These are phyloP conservation scores for Chlamydomonas reinhardtii DNA, from an alignment of 163 green algal species.

Conservation along the genomic window DNA sequence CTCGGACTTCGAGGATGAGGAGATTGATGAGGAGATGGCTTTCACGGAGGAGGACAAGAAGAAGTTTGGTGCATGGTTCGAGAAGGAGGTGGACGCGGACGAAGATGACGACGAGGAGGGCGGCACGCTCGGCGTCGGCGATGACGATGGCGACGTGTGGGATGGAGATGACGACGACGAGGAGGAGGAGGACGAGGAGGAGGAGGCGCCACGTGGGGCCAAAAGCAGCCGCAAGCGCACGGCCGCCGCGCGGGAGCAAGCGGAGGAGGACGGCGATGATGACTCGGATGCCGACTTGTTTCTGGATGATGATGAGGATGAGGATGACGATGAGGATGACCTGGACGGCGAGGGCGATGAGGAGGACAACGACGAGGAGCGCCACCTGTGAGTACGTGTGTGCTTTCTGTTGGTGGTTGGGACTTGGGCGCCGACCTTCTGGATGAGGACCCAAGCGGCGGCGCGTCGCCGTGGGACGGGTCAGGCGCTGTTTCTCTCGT, in stretches of 20 bases:
- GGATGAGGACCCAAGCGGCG: no score
- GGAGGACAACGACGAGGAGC: slow-evolving; percentile 50
- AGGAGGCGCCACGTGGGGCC: not conserved
- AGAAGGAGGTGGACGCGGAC: slow-evolving; percentile 51
- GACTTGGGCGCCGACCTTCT: no score
- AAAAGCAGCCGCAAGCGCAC: not conserved
- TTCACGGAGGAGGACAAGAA: slow-evolving; percentile 91
- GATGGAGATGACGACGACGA: slow-evolving; percentile 4
- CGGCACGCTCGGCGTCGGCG: slow-evolving; percentile 21
- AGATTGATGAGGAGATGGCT: slow-evolving; percentile 93
- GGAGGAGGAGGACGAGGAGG: slow-evolving; percentile 16
- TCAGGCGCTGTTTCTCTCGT: no score
- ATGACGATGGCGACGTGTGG: slow-evolving; percentile 51
- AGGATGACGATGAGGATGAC: slow-evolving; percentile 41
- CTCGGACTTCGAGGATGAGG: slow-evolving; percentile 92
- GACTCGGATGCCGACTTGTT: slow-evolving; percentile 48
- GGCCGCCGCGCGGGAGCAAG: not conserved
- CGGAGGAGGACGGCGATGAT: not conserved
- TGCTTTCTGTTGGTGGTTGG: no score
- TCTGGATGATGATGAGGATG: slow-evolving; percentile 6
- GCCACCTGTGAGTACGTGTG: not conserved
- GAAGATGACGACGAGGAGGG: slow-evolving; percentile 44
- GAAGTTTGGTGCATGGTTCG: slow-evolving; percentile 83
- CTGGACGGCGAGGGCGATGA: slow-evolving; percentile 50
- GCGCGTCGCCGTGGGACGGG: no score